Base-by-base conservation (phyloP, 345 rosid genomes). In the Abelmoschus esculentus region DNA sequence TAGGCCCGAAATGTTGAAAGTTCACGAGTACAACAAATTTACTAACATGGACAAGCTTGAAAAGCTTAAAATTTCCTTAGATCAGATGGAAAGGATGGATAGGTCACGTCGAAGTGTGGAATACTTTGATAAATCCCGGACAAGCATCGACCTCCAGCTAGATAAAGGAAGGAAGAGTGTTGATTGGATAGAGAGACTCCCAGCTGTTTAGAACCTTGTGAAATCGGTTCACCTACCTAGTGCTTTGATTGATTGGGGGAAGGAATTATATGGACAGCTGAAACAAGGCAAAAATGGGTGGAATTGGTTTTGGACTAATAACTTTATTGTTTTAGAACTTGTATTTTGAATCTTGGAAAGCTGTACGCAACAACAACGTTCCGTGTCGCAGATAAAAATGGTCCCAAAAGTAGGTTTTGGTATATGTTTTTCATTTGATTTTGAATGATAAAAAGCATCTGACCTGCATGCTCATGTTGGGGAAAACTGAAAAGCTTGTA, bases 61-160 rank as follows among this genome's bases (percentile, higher is more conserved):
- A 66, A 86, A 89, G 81, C 77, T 88, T 8, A 81, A 67, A 80
- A 42, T 77, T 61, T 69, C 96, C 2, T 84, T 82, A 60, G 97
- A 91, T 38, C 92, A 86, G 57, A 80, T 88, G 87, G 97, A 91
- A 80, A 85, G 89, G 77, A 80, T 88, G 87, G 97, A 91, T 80
- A 84, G 90, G 76, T 87, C 98, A 1, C 74, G 98, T 73, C 85
- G 97, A 75, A 93, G 98, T 5, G 90, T 93, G 68, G 98, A 91
- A 57, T 91, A 79, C 79, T 80, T 80, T 38, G 97, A 90, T 68
- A 93, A 84, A 70, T 81, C 97, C 10, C 83, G 90, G 81, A 83
- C 61, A 74, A 78, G 81, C 74, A 73, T 79, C 1, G 92, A 89
- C 28, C 78, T 75, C 29, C 92, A 84, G 83, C 15, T 87, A 7